Evolutionary conservation across 2,329 filamentous ascomycete genomes (phyloP), one percentile per base, ranked within the genome.

Genomic region (Acrodontium crateriforme): DNA sequence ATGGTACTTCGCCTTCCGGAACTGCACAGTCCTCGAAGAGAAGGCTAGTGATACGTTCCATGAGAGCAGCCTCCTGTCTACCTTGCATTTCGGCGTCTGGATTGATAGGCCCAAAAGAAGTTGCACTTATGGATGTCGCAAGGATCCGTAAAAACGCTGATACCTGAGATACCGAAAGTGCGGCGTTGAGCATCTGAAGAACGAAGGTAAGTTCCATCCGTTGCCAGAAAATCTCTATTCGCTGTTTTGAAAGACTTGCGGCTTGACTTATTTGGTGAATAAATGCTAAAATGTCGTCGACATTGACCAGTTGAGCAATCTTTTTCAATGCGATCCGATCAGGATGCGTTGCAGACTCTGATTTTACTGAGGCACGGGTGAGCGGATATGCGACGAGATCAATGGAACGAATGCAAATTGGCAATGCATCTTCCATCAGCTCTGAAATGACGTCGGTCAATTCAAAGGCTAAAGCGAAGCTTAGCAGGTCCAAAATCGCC

Each of bases 131-230:
- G 4, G 78, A 82, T 1, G 75, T 78, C 18, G 66, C 64, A 2
- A 89, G 56, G 25, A 85, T 62, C 15, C 67, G 62, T 6, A 85
- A 56, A n/a, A n/a, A n/a, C n/a, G n/a, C n/a, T n/a, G n/a, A n/a
- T n/a, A n/a, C n/a, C n/a, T n/a, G n/a, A 58, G 76, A 76, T 16
- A 65, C 60, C 2, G 69, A 55, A 29, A 80, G 74, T 27, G 82
- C 73, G 13, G 62, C 41, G 81, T 67, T 30, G 79, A 59, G 9
- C 80, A 54, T 7, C 78, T 66, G 37, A 78, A 74, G 24, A 78
- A 69, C 14, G 72, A 65, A 3, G 10, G 10, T n/a, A 22, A 22
- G 20, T n/a, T 74, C 67, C 35, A 84, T 69, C 19, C 63, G 54
- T 34, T 62, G 66, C 81, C 81, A 89, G 42, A 84, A 79, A 9